These are phyloP conservation scores for Coniochaeta hoffmannii DNA, from an alignment of 2,329 filamentous ascomycete species.

Conservation along the genomic window DNA sequence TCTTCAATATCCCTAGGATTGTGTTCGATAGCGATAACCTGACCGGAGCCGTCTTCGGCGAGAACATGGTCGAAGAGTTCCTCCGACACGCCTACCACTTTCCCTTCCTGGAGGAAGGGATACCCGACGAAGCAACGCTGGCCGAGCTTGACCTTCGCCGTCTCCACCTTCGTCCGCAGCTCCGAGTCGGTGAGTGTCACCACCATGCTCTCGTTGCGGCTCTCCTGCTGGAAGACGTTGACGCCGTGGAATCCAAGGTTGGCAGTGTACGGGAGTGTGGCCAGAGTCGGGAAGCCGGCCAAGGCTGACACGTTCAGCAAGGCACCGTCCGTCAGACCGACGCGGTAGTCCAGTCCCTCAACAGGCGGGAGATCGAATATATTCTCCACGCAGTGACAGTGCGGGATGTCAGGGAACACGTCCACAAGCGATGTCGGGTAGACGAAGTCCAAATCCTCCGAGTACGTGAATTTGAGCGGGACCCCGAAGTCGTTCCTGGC, in stretches of 20 bases:
- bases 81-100: constrained; percentile 81
- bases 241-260: constrained; percentile 81
- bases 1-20: constrained; percentile 68
- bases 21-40: constrained; percentile 64
- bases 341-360: constrained; percentile 78
- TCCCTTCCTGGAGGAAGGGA: constrained; percentile 90
- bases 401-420: constrained; percentile 79
- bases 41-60: constrained; percentile 51
- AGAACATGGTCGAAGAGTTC: constrained; percentile 86
- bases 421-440: constrained; percentile 86
- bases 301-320: constrained; percentile 77
- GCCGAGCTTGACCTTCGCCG: constrained; percentile 73
- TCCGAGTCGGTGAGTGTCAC: constrained; percentile 75
- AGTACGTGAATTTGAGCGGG: constrained; percentile 86
- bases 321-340: constrained; percentile 77
- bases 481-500: constrained; percentile 85
- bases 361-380: constrained; percentile 91
- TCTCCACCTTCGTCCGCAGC: constrained; percentile 58
- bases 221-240: constrained; percentile 92
- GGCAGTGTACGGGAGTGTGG: constrained; percentile 77
- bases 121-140: constrained; percentile 87
- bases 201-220: constrained; percentile 93
- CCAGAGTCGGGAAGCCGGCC: constrained; percentile 87
- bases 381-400: constrained; percentile 90
- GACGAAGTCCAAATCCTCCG: constrained; percentile 65